Conservation (phyloP, 768 basidiomycete genomes). For the Termitomyces sp. region DNA sequence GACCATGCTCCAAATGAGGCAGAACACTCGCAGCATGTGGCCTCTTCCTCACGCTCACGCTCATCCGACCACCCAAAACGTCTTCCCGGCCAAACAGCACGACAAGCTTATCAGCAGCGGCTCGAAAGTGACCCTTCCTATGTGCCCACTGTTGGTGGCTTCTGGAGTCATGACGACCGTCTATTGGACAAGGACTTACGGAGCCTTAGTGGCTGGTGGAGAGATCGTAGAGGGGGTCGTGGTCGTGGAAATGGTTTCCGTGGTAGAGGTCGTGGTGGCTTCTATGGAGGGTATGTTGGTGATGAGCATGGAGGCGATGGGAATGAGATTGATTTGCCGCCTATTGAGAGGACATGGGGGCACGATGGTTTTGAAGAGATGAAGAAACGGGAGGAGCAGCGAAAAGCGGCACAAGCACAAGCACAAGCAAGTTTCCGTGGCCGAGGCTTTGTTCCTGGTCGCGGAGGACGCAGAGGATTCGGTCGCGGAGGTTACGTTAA, state of each 20-base stretch:
- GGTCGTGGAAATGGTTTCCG: slow-evolving; percentile 60
- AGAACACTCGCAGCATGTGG: slow-evolving; percentile 28
- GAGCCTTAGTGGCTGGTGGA: slow-evolving; percentile 85
- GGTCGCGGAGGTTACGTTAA: slow-evolving; percentile 37
- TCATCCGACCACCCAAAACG: slow-evolving; percentile 25
- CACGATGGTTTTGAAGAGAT: slow-evolving; percentile 91
- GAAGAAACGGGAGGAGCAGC: slow-evolving; percentile 68
- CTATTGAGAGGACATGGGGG: slow-evolving; percentile 70
- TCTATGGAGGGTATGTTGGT: slow-evolving; percentile 18
- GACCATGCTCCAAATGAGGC: slow-evolving; percentile 19
- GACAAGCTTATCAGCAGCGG: slow-evolving; percentile 83
- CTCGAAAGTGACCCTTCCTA: slow-evolving; percentile 84
- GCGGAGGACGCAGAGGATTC: slow-evolving; percentile 45
- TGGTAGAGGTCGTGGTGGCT: slow-evolving; percentile 57
- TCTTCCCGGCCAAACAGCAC: slow-evolving; percentile 55
- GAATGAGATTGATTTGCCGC: slow-evolving; percentile 36
- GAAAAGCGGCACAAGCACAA: slow-evolving; percentile 30
- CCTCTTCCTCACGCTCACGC: slow-evolving; percentile 36
- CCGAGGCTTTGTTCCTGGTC: slow-evolving; percentile 40
- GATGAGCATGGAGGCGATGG: slow-evolving; percentile 9
- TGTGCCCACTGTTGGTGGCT: slow-evolving; percentile 86
- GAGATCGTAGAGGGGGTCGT: slow-evolving; percentile 71
- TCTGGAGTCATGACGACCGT: slow-evolving; percentile 95
- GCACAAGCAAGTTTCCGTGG: slow-evolving; percentile 33
- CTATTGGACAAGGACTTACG: slow-evolving; percentile 79